phyloP scores from a whole-genome alignment of 352 stramenopile genomes.

The Pythium angustatum region DNA sequence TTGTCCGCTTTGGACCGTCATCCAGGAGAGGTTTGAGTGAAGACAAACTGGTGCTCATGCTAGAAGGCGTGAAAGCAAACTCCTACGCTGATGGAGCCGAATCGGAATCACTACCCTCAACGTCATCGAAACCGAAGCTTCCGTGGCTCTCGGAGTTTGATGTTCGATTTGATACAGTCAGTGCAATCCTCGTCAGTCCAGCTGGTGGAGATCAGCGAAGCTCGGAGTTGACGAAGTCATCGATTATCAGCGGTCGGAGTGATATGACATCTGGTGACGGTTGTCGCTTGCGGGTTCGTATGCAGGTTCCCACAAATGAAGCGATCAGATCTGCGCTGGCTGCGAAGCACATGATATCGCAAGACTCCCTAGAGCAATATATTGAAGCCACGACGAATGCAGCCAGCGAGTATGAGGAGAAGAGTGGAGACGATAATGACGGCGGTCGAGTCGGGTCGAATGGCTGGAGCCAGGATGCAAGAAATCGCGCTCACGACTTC shows the following conservation, averaged over 20 bases:
- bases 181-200: constrained; percentile 51
- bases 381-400: constrained; percentile 14
- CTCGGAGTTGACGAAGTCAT: constrained; percentile 38
- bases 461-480: constrained; percentile 72
- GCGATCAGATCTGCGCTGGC: constrained; percentile 24
- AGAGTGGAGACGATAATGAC: constrained; percentile 81
- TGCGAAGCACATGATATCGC: constrained; percentile 65
- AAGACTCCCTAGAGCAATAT: constrained; percentile 66
- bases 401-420: constrained; percentile 40
- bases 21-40: constrained; percentile 81
- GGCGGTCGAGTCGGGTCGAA: constrained; percentile 78
- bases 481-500: constrained; percentile 59
- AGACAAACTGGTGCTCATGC: constrained; percentile 69
- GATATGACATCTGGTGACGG: constrained; percentile 30
- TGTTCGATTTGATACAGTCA: constrained; percentile 51
- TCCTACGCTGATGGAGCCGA: constrained; percentile 24
- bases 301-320: constrained; percentile 29
- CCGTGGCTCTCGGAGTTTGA: constrained; percentile 76
- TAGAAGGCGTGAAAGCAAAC: constrained; percentile 68
- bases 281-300: constrained; percentile 26
- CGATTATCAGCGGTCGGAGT: constrained; percentile 24
- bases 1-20: constrained; percentile 78
- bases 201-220: constrained; percentile 58
- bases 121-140: constrained; percentile 28
- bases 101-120: not conserved